Evolutionary conservation across 2,329 filamentous ascomycete species (phyloP), one percentile per base, ranked within the genome.

Genomic region (Aspergillus pseudonomiae): DNA sequence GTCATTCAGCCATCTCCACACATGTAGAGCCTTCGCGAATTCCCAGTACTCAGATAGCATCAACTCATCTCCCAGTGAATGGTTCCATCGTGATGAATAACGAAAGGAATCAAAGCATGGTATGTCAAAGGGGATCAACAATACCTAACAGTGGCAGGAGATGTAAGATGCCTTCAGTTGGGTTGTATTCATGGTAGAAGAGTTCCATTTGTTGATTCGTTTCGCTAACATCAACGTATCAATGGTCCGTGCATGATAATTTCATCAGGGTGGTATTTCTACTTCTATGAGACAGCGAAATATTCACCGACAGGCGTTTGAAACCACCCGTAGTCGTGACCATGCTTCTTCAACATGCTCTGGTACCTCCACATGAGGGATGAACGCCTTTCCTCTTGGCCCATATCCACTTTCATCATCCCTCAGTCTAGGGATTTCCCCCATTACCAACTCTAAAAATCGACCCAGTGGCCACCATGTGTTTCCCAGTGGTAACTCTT

Each of bases 351-450:
- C 74, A 16, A 81, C 73, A 4, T 74, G 69, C 2, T 43, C 59
- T 0, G 79, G 78, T 50, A 83, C 69, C 66, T 81, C 76, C 16
- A 83, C 79, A 71, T 83, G 80, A 7, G 68, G 66, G 62, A 83
- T 82, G 59, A 81, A 83, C 0, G 73, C 75, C 43, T 75, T 79
- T 2, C 81, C 81, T 12, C 65, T 72, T 0, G 81, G 81, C 10
- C 81, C 81, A 71, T 83, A 83, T 1, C 80, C 80, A 11, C 75
- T 60, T 45, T 71, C 66, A 65, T 82, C 77, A 65, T 83, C 80
- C 50, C 79, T 72, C 56, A 83, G 56, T 34, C 81, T 72, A 2
- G 80, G 78, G 12, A 82, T 75, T 61, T 83, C 81, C 1, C 81
- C 81, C 63, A 80, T 63, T 1, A 83, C 59, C 52, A 83, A 65